These are phyloP conservation scores for Ganoderma multipileum DNA, from an alignment of 1,284 basidiomycete species.

Conservation along the genomic window DNA sequence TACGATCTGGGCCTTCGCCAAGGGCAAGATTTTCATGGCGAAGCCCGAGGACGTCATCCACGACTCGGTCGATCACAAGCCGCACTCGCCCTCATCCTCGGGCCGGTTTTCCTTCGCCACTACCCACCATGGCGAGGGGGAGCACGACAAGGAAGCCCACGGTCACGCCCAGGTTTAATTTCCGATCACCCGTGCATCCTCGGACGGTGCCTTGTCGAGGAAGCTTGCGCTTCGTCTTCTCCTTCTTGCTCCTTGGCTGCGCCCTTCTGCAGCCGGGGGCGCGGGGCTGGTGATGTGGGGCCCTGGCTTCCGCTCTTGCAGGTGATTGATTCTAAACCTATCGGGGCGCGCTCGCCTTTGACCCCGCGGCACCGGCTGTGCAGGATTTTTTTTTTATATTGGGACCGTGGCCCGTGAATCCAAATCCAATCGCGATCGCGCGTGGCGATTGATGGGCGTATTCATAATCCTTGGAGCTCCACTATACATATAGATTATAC, in stretches of 20 bases:
- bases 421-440: no score
- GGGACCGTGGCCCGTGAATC: neutral
- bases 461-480: neutral
- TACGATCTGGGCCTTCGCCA: constrained; percentile 50
- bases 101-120: constrained; percentile 10
- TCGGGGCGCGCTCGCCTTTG: neutral
- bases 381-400: neutral
- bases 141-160: constrained; percentile 5
- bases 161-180: constrained; percentile 14
- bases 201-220: constrained; percentile 4
- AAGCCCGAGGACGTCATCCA: constrained; percentile 51
- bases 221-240: neutral
- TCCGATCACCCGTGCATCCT: constrained; percentile 8
- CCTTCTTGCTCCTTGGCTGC: neutral
- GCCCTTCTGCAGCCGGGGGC: neutral
- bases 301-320: neutral
- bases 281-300: no score
- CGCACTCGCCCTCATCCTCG: constrained; percentile 8
- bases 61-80: constrained; percentile 38
- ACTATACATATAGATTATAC: neutral
- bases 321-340: neutral
- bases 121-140: neutral
- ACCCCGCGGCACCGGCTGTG: neutral
- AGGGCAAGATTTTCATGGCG: constrained; percentile 54
- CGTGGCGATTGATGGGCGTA: constrained; percentile 2